phyloP scores from a whole-genome alignment of 805 yeast species.

The Candida cerambycidarum region DNA sequence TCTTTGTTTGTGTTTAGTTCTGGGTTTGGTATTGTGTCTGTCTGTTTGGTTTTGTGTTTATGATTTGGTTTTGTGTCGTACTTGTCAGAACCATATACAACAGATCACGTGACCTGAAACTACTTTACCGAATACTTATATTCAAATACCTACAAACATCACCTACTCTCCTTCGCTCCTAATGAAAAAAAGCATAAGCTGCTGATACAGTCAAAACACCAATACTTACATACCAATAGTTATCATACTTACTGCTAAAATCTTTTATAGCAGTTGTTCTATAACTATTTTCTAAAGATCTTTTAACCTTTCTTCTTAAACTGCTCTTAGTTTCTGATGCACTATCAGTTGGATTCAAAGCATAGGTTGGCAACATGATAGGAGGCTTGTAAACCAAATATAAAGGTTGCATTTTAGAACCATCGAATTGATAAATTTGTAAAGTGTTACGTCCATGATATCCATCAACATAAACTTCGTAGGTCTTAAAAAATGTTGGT shows the following conservation, averaged over 20 bases:
- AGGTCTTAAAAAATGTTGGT: slow-evolving; percentile 57
- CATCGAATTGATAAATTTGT: slow-evolving; percentile 74
- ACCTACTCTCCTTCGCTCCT: not conserved
- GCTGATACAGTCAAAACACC: slow-evolving; percentile 44
- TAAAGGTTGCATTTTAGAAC: slow-evolving; percentile 79
- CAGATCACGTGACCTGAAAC: no score
- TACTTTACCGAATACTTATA: no score
- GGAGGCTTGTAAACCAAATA: slow-evolving; percentile 94
- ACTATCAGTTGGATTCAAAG: slow-evolving; percentile 78
- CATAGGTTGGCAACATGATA: slow-evolving; percentile 89
- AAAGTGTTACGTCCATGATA: slow-evolving; percentile 84
- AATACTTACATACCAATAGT: slow-evolving; percentile 59
- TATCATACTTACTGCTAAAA: slow-evolving; percentile 34
- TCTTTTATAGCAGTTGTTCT: slow-evolving; percentile 71
- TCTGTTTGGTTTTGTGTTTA: no score
- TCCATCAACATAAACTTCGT: slow-evolving; percentile 60
- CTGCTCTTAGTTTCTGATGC: slow-evolving; percentile 35
- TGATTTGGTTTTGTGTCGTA: no score
- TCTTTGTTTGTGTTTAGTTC: no score
- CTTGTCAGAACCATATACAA: no score
- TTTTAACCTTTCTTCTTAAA: slow-evolving; percentile 51
- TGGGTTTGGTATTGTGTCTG: no score
- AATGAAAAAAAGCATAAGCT: slow-evolving; percentile 30
- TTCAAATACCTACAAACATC: no score
- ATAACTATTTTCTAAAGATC: slow-evolving; percentile 76